A percentile compares a stretch with the other conserved stretches of the same genome.
Evolutionary conservation across 2,329 filamentous ascomycete species (phyloP).

Genomic region (Podosphaera xanthii): DNA sequence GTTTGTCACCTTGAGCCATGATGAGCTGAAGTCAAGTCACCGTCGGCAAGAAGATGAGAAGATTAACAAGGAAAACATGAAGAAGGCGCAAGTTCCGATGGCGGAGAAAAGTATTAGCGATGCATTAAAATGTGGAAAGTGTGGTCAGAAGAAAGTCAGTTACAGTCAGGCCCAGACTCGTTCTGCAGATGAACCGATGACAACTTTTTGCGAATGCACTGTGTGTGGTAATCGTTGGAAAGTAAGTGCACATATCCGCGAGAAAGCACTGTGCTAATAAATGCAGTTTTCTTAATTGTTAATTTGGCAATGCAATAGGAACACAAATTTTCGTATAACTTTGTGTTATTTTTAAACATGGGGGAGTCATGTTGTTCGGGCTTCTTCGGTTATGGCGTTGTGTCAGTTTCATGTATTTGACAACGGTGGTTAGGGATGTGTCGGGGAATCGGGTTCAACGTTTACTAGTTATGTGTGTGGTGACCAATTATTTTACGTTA

Average conservation of each 20-base stretch:
- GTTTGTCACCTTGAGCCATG: slow-evolving; percentile 71
- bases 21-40: slow-evolving; percentile 77
- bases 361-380: background rate
- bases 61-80: slow-evolving; percentile 83
- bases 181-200: slow-evolving; percentile 84
- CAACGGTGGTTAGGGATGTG: background rate
- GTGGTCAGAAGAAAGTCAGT: slow-evolving; percentile 79
- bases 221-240: slow-evolving; percentile 51
- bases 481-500: background rate
- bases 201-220: slow-evolving; percentile 51
- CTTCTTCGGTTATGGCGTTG: background rate
- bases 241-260: slow-evolving; percentile 22
- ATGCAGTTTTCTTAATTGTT: slow-evolving; percentile 15
- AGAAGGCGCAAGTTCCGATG: slow-evolving; percentile 84
- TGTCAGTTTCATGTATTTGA: background rate
- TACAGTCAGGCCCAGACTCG: slow-evolving; percentile 94
- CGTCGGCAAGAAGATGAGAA: slow-evolving; percentile 53
- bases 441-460: background rate
- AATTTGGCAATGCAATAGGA: background rate
- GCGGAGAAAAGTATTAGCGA: slow-evolving; percentile 77
- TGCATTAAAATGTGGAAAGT: slow-evolving; percentile 74
- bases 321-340: background rate
- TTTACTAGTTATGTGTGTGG: background rate
- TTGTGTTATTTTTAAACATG: background rate
- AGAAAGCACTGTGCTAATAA: slow-evolving; percentile 5